Evolutionary conservation across 2,329 filamentous ascomycete genomes (phyloP).

Genomic region (Ophiostoma quercus): DNA sequence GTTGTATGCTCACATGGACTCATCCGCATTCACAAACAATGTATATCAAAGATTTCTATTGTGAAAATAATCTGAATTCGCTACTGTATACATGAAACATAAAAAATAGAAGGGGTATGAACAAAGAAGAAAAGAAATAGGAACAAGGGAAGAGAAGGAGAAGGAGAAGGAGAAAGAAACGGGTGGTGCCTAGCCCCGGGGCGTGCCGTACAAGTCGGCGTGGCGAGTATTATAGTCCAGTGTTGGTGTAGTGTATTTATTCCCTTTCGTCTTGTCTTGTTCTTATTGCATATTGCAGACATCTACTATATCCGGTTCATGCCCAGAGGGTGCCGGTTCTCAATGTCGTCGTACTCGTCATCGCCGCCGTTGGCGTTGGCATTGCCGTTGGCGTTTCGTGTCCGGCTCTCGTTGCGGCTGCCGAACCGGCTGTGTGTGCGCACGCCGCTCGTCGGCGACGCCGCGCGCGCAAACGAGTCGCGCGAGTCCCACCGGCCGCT

Average conservation of each 20-base stretch:
- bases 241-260: not conserved
- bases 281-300: not conserved
- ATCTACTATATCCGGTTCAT: conserved; percentile 49
- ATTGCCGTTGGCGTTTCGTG: not conserved
- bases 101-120: conserved; percentile 16
- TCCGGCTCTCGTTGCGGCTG: conserved; percentile 23
- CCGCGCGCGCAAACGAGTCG: conserved; percentile 37
- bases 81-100: conserved; percentile 15
- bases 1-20: not conserved
- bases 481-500: conserved; percentile 40
- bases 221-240: conserved; percentile 2
- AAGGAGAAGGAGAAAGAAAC: not conserved
- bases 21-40: not conserved
- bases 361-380: not conserved
- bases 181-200: not conserved
- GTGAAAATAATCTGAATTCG: conserved; percentile 1
- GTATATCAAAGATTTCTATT: not conserved
- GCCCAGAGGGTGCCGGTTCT: conserved; percentile 49
- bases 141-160: conserved; percentile 2
- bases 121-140: conserved; percentile 10
- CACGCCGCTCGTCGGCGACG: conserved; percentile 17
- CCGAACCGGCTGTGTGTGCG: conserved; percentile 25
- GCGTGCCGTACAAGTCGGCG: not conserved
- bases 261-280: not conserved
- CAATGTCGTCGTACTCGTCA: conserved; percentile 31